These are phyloP conservation scores for Xanthoconium stramineum DNA, from an alignment of 768 basidiomycete species.

Conservation along the genomic window DNA sequence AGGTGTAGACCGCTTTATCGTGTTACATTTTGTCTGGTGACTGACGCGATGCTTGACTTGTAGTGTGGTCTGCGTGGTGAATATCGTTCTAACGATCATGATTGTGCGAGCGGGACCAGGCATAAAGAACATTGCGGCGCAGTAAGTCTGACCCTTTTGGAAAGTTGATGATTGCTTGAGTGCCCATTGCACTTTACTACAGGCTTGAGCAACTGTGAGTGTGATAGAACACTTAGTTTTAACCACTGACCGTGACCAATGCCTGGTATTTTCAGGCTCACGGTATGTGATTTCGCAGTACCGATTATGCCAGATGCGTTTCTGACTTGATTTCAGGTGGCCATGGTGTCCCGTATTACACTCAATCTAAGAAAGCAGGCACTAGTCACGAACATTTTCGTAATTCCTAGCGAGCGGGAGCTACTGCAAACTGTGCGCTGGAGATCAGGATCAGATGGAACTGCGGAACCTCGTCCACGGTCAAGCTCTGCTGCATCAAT, in stretches of 20 bases:
- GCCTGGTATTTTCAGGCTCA: constrained; percentile 25
- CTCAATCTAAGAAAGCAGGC: constrained; percentile 50
- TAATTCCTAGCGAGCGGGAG: neutral
- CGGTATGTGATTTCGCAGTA: constrained; percentile 6
- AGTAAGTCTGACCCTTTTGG: constrained; percentile 10
- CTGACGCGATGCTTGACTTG: neutral
- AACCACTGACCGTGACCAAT: constrained; percentile 32
- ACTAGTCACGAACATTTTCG: neutral
- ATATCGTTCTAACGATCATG: constrained; percentile 38
- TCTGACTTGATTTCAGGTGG: constrained; percentile 35
- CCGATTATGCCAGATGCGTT: neutral
- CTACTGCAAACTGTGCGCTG: neutral
- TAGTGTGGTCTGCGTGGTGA: constrained; percentile 40
- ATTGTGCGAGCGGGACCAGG: constrained; percentile 29
- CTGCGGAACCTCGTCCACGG: neutral
- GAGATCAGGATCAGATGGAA: neutral
- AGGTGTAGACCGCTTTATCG: constrained; percentile 17
- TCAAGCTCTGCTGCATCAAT: neutral
- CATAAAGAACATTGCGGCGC: constrained; percentile 37
- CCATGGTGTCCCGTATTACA: constrained; percentile 70
- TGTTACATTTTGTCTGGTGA: neutral
- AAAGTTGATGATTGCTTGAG: neutral
- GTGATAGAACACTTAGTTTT: neutral
- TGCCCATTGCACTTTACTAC: neutral
- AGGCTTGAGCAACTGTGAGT: constrained; percentile 42